Percentiles rank a stretch among this genome's conserved stretches.
Evolutionary conservation across 129 eudicot species (phyloP).

Genomic region (Artemisia tridentata): DNA sequence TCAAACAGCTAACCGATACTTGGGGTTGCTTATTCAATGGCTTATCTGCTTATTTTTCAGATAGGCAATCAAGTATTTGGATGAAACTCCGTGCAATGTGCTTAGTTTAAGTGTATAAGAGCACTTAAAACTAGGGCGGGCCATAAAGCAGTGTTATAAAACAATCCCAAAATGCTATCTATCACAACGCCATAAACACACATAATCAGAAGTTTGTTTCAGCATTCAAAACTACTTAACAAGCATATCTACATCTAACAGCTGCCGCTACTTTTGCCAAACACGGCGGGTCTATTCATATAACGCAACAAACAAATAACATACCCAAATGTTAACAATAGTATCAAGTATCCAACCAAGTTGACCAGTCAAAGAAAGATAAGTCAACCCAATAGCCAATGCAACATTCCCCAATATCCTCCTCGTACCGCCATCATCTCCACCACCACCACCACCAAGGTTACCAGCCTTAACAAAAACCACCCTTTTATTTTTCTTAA

Average conservation of each 20-base stretch:
- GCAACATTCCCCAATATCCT: slow-evolving; percentile 72
- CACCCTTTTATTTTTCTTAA: slow-evolving; percentile 37
- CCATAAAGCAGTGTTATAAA: no score
- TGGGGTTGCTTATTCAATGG: neutral
- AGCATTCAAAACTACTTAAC: no score
- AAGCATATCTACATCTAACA: no score
- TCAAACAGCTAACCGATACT: neutral
- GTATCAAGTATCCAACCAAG: slow-evolving; percentile 94
- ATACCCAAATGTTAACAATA: slow-evolving; percentile 84
- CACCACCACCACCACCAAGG: slow-evolving; percentile 65
- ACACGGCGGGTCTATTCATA: neutral
- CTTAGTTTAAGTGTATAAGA: neutral
- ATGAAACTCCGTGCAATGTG: neutral
- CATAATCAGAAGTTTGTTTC: no score
- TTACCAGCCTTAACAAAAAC: slow-evolving; percentile 43
- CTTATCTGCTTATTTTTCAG: neutral
- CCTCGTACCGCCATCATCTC: slow-evolving; percentile 38
- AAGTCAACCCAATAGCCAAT: slow-evolving; percentile 76
- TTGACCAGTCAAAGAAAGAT: slow-evolving; percentile 79
- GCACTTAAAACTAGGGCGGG: no score
- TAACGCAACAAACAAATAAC: neutral
- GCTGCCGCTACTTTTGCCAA: no score
- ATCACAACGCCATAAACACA: no score
- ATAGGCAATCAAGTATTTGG: no score
- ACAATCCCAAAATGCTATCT: no score